phyloP scores from a whole-genome alignment of 805 yeast species.

The Candida ovalis region DNA sequence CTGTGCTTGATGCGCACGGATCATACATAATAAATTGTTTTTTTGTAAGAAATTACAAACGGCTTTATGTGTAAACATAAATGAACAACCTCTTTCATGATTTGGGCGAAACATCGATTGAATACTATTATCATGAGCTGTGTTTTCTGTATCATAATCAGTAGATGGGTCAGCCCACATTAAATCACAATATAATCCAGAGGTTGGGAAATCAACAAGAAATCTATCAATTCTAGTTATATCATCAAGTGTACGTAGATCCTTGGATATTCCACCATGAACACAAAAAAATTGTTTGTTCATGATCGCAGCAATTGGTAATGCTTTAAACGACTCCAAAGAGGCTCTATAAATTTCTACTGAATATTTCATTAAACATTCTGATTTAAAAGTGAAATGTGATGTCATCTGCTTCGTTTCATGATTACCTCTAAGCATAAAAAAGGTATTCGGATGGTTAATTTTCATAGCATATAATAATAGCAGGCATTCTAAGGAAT shows the following conservation, averaged over 20 bases:
- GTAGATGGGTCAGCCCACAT: constrained; percentile 97
- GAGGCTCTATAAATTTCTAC: constrained; percentile 63
- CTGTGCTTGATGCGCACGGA: constrained; percentile 97
- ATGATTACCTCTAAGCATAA: constrained; percentile 90
- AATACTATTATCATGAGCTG: constrained; percentile 5
- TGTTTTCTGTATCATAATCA: constrained; percentile 64
- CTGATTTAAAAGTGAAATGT: constrained; percentile 88
- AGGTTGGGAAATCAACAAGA: constrained; percentile 81
- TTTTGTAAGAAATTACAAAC: constrained; percentile 72
- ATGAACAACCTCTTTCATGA: constrained; percentile 86
- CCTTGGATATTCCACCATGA: constrained; percentile 95
- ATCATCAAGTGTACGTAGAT: constrained; percentile 66
- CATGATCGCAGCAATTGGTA: constrained; percentile 92
- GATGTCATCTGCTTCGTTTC: constrained; percentile 92
- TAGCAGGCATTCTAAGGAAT: constrained; percentile 77
- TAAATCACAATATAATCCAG: constrained; percentile 90
- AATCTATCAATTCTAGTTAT: constrained; percentile 70
- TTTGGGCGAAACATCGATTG: constrained; percentile 53
- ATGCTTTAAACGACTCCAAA: constrained; percentile 73
- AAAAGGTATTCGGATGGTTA: constrained; percentile 67
- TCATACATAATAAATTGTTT: constrained; percentile 76
- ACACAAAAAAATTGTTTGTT: constrained; percentile 92
- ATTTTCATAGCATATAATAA: constrained; percentile 77
- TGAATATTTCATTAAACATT: constrained; percentile 83
- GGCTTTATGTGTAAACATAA: constrained; percentile 81